Conservation (phyloP, 805 yeast genomes). For the Candida takata region DNA sequence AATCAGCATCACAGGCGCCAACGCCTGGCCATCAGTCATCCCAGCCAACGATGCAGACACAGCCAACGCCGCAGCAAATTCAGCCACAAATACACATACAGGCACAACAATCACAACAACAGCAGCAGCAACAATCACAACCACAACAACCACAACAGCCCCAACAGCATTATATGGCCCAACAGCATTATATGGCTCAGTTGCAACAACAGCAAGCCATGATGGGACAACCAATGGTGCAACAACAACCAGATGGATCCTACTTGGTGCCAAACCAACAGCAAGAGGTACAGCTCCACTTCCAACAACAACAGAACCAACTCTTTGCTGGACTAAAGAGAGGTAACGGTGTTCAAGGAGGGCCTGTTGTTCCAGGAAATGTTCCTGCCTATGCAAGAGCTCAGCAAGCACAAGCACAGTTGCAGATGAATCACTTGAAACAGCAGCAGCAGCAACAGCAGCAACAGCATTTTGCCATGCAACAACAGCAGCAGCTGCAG, state of each 20-base stretch:
- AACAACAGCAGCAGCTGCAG: conserved; percentile 15
- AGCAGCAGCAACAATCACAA: conserved; percentile 1
- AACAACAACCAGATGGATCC: conserved; percentile 8
- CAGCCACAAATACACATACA: too few relatives aligned
- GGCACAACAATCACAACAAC: conserved; percentile 3
- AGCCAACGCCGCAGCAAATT: too few relatives aligned
- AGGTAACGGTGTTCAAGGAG: conserved; percentile 1
- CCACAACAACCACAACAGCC: conserved; percentile 7
- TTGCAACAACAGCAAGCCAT: conserved; percentile 1
- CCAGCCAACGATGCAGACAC: too few relatives aligned
- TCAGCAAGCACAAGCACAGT: conserved; percentile 36
- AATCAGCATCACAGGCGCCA: too few relatives aligned
- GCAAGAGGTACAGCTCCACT: conserved; percentile 22
- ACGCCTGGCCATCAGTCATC: too few relatives aligned
- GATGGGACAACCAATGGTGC: too few relatives aligned
- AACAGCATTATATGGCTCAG: conserved; percentile 2
- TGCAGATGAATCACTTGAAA: conserved; percentile 43
- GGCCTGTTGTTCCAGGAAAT: conserved; percentile 1
- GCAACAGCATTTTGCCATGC: conserved; percentile 21
- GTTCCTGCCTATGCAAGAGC: conserved; percentile 21
- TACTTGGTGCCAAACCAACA: conserved; percentile 18
- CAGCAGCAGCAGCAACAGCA: conserved; percentile 26
- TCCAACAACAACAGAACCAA: conserved; percentile 24
- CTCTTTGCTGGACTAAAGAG: conserved; percentile 19
- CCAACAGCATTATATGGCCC: conserved; percentile 13